These are phyloP conservation scores for Zygotorulaspora chibaensis DNA, from an alignment of 805 yeast genomes.

Conservation along the genomic window DNA sequence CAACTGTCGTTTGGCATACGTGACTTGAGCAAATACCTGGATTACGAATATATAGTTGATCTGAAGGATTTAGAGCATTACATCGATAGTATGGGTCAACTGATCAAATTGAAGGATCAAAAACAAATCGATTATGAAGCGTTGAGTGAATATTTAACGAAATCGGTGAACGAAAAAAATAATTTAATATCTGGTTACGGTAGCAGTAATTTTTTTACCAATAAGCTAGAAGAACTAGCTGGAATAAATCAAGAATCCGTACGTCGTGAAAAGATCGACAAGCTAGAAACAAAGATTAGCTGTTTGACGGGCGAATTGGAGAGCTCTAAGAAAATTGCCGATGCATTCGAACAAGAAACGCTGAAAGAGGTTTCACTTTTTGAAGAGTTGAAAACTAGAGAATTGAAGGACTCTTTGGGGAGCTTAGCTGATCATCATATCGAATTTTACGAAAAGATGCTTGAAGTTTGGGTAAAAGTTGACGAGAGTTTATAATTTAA, in stretches of 20 bases:
- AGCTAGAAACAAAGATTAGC: slow-evolving; percentile 47
- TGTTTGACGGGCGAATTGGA: slow-evolving; percentile 48
- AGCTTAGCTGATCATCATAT: slow-evolving; percentile 75
- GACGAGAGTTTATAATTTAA: slow-evolving; percentile 35
- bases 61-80: slow-evolving; percentile 86
- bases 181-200: slow-evolving; percentile 48
- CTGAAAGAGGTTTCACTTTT: slow-evolving; percentile 58
- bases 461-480: slow-evolving; percentile 65
- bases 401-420: slow-evolving; percentile 65
- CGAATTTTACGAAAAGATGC: slow-evolving; percentile 61
- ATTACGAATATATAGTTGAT: slow-evolving; percentile 76
- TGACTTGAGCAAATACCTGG: slow-evolving; percentile 50
- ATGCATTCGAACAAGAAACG: slow-evolving; percentile 53
- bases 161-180: slow-evolving; percentile 64
- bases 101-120: slow-evolving; percentile 82
- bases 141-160: slow-evolving; percentile 68
- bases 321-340: slow-evolving; percentile 47
- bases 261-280: slow-evolving; percentile 48
- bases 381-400: slow-evolving; percentile 74
- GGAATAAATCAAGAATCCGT: slow-evolving; percentile 59
- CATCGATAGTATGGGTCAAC: slow-evolving; percentile 54
- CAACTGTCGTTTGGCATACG: slow-evolving; percentile 41
- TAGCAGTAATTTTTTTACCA: slow-evolving; percentile 48
- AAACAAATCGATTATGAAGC: slow-evolving; percentile 90
- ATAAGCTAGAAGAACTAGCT: slow-evolving; percentile 56